Evolutionary conservation across 1,139 yeast genomes (phyloP), one percentile per base, ranked within the genome.

Genomic region (Protomyces lactucae-debilis): DNA sequence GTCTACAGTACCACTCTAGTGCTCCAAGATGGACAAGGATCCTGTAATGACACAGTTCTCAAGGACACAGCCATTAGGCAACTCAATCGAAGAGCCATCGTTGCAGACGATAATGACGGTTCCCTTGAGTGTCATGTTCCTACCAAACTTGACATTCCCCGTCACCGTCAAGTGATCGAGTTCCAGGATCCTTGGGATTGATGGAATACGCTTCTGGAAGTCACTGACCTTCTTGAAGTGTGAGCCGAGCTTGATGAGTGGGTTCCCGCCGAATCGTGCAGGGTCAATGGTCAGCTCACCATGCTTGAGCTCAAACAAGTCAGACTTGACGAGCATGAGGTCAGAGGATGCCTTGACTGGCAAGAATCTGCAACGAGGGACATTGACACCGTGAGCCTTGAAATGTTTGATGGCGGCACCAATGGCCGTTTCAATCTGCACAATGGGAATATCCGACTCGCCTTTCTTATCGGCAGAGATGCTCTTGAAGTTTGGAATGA

Each of bases 371-470:
- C 97, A 83, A 80, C 99, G 88, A 77, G 99, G 98, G 43, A 93
- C 99, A 73, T 91, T 96, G 72, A 93, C 95, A 78, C 99, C 99
- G 74, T 91, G 97, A 39, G 98, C 97, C 71, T 86, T 82, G 78
- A 95, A 93, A 78, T 92, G 95, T 78, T 96, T 89, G 75, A 93
- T 93, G 64, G 99, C 98, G 52, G 99, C 99, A 81, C 99, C 99
- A 70, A 91, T 96, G 35, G 99, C 99, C 61, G 99, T 93, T 81
- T 93, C 99, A 74, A 93, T 85, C 80, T 93, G 99, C 73, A 93
- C 86, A 69, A 85, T 83, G 67, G 96, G 96, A 70, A 83, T 82
- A 37, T 69, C 71, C 12, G 69, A 68, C 65, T 68, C 71, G 52
- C 70, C 71, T 64, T 69, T 68, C 55, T 68, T 68, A 70, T 79